Base-by-base conservation (phyloP, 805 yeast species). In the Phaffomyces antillensis region DNA sequence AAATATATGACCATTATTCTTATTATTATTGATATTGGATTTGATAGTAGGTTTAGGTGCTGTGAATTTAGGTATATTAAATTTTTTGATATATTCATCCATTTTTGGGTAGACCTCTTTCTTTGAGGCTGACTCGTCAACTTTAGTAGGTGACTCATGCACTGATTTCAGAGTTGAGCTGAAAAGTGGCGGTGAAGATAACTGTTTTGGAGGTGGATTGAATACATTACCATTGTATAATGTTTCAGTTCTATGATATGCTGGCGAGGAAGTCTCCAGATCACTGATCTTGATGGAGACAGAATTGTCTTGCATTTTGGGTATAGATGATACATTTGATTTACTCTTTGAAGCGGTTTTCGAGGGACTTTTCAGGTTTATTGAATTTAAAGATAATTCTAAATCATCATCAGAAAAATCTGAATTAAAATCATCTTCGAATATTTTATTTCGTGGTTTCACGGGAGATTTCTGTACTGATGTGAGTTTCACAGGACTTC, bases 231-330 rank as follows among this genome's bases (percentile, higher is more conserved):
- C 18, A 1, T 38, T 26, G 35, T 18, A 28, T 30, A 38, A n/a
- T 7, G 40, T 60, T 40, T 59, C 62, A 4, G 52, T 48, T 35
- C 54, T 46, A 37, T 60, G 63, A 39, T 55, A 58, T 7, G 55
- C 34, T 2, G 64, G 64, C 2, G 64, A 60, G 2, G 63, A 58
- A 1, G 57, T 50, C 44, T 56, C 61, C 24, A 52, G 46, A 1
- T 51, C 61, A 23, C 47, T 44, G 15, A 44, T 44, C n/a, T 41
- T 43, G 17, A 44, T 40, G n/a, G 38, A 23, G 6, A 10, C 13
- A 3, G 47, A 24, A 5, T 33, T 17, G 13, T 37, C 40, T 30
- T 13, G 37, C 11, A 9, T 16, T 8, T 9, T 7, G 17, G 36
- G 36, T 28, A 28, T 13, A 10, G 30, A 32, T 32, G 20, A 32